Conservation (phyloP, 2,329 filamentous ascomycete species). For the Aspergillus sp. region DNA sequence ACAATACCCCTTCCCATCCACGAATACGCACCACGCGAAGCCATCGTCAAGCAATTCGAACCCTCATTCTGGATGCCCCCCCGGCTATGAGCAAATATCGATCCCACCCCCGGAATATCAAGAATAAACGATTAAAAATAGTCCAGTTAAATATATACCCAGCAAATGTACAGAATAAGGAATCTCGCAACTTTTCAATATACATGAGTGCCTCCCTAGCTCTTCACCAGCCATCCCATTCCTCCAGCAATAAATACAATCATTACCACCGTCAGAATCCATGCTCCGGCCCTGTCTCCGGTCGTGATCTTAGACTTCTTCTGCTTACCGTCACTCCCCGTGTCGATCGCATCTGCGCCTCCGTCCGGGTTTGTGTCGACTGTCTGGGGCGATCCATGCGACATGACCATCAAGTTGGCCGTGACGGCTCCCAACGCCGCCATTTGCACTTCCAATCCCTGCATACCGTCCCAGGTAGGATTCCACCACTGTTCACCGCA, state of each 20-base stretch:
- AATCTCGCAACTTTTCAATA: no score
- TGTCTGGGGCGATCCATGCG: conserved; percentile 41
- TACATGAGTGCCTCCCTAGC: no score
- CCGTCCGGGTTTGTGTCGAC: conserved; percentile 53
- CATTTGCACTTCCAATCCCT: conserved; percentile 66
- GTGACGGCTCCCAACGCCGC: conserved; percentile 61
- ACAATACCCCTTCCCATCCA: no score
- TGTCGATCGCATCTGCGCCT: conserved; percentile 15
- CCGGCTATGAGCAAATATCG: no score
- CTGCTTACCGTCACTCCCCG: conserved; percentile 14
- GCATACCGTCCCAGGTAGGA: conserved; percentile 50
- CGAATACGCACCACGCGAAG: no score
- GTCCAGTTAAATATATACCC: no score
- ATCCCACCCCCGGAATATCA: no score
- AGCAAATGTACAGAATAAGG: no score
- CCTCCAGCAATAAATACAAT: conserved; percentile 19
- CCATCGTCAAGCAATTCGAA: no score
- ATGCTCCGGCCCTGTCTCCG: conserved; percentile 35
- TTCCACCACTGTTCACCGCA: conserved; percentile 63
- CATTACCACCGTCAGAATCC: conserved; percentile 31
- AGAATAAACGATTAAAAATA: no score
- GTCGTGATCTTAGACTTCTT: conserved; percentile 16
- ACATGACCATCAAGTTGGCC: conserved; percentile 49
- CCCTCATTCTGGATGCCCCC: no score
- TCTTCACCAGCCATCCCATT: no score